Conservation (phyloP, 2,329 filamentous ascomycete genomes). For the Massarina eburnea region DNA sequence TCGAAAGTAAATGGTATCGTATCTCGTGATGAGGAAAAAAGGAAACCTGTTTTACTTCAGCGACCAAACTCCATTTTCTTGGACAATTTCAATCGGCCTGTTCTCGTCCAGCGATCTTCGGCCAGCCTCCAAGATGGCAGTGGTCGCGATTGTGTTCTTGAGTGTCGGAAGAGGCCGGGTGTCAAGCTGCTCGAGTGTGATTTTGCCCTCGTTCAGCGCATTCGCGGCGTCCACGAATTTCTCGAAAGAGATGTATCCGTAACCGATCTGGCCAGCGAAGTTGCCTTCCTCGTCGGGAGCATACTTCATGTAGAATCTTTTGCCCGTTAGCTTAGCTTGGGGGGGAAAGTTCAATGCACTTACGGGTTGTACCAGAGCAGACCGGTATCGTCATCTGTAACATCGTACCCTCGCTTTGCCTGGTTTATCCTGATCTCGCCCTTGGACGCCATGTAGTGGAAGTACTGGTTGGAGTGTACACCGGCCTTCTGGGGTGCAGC, state of each 20-base stretch:
- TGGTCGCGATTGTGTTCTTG: constrained; percentile 86
- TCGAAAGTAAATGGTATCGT: not conserved
- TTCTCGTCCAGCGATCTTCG: constrained; percentile 81
- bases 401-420: constrained; percentile 90
- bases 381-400: constrained; percentile 75
- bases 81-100: constrained; percentile 72
- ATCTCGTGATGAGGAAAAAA: not conserved
- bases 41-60: constrained; percentile 52
- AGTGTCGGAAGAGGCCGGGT: constrained; percentile 80
- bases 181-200: constrained; percentile 76
- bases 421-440: constrained; percentile 91
- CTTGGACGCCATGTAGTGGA: constrained; percentile 84
- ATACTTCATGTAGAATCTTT: constrained; percentile 86
- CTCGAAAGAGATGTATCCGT: constrained; percentile 92
- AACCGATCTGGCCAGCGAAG: constrained; percentile 86
- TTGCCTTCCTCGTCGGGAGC: constrained; percentile 93
- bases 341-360: constrained; percentile 25
- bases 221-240: constrained; percentile 91
- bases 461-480: constrained; percentile 96
- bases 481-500: constrained; percentile 89
- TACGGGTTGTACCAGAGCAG: constrained; percentile 85
- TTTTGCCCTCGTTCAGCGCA: constrained; percentile 71
- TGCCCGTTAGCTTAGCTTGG: constrained; percentile 14
- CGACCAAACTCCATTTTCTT: constrained; percentile 67
- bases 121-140: constrained; percentile 87